Base-by-base conservation (phyloP, 768 basidiomycete genomes). In the Cyclocybe cylindracea region DNA sequence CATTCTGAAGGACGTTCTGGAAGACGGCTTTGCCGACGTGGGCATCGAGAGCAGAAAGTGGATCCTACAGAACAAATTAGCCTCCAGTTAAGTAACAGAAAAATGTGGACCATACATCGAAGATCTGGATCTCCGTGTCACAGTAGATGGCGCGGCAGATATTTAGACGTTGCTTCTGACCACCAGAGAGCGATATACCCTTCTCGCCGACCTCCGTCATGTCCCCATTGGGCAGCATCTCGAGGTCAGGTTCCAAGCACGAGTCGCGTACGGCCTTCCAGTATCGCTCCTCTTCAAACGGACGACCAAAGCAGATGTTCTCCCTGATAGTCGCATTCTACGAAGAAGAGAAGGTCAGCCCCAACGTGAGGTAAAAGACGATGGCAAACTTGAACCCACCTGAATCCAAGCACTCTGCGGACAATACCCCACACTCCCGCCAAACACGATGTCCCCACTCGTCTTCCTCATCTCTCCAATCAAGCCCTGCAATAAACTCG, bases 351-450 rank as follows among this genome's bases (percentile, higher is more conserved):
- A 24, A 33, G 10, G 35, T 49, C 13, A 44, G 57, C 44, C 16
- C n/a, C 24, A 24, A 24, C 19, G 16, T 32, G 42, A 39, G 6
- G 56, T 45, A 34, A 18, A 60, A 19, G 13, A 43, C 18, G 51
- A 48, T 32, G 16, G 40, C 7, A 29, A 47, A 18, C 44, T 51
- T 2, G 11, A 29, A 51, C 53, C 55, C 51, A 80, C 85, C 68
- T 94, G 91, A 51, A 98, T 95, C 93, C 94, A 97, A 9, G 94
- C 87, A 39, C 78, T 85, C 64, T 98, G 94, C 11, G 87, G 84
- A 59, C 90, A 94, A 66, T 94, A 92, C 0, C 84, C 85, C 8
- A 93, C 80, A 8, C 81, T 79, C 0, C 88, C 91, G 50, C 90
- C 87, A 61, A 94, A 90, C 32, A 72, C 75, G 36, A 91, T 80